Percentiles rank a stretch among this genome's conserved stretches.
Evolutionary conservation across 1,284 basidiomycete genomes (phyloP).

Genomic region (Sporisorium graminicola): DNA sequence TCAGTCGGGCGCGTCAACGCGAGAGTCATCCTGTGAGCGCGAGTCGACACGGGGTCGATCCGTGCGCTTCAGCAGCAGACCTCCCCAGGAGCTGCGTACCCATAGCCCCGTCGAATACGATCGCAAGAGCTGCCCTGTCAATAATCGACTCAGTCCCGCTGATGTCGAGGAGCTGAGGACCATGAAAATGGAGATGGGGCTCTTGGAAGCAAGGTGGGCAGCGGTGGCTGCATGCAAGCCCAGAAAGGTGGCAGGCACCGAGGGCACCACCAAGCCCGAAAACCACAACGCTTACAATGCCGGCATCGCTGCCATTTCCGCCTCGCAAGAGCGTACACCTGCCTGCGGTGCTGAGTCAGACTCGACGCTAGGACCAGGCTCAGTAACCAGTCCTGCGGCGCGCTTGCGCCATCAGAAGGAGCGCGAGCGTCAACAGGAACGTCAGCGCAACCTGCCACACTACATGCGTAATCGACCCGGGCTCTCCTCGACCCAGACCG

Average conservation of each 20-base stretch:
- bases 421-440: conserved; percentile 43
- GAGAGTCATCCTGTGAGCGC: conserved; percentile 61
- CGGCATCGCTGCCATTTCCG: conserved; percentile 42
- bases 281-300: conserved; percentile 54
- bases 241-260: conserved; percentile 41
- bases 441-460: conserved; percentile 46
- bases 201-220: conserved; percentile 66
- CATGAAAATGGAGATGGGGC: conserved; percentile 66
- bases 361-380: conserved; percentile 37
- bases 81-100: conserved; percentile 63
- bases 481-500: conserved; percentile 7
- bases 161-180: conserved; percentile 67
- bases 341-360: conserved; percentile 47
- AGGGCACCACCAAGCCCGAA: conserved; percentile 45
- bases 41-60: conserved; percentile 47
- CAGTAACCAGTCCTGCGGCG: conserved; percentile 31
- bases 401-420: conserved; percentile 50
- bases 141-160: conserved; percentile 61
- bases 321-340: conserved; percentile 25
- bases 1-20: conserved; percentile 37
- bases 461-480: conserved; percentile 38
- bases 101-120: conserved; percentile 69
- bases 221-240: conserved; percentile 59
- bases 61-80: conserved; percentile 63
- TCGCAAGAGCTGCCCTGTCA: conserved; percentile 64